phyloP scores from a whole-genome alignment of 768 basidiomycete genomes.

The Trametes maxima region DNA sequence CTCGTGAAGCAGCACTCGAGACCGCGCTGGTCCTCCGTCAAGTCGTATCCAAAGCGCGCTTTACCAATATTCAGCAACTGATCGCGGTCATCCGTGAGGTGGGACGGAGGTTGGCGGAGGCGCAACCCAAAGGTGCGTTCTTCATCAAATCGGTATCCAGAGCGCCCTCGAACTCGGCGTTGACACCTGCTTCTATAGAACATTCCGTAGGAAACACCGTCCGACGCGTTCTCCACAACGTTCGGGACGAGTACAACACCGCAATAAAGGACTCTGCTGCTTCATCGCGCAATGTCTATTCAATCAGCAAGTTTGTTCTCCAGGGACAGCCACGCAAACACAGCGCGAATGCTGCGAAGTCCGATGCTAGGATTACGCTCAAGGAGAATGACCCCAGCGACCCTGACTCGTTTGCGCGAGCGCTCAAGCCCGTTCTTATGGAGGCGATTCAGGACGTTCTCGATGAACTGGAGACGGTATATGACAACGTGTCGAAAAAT shows the following conservation, averaged over 20 bases:
- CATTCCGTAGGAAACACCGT: conserved; percentile 95
- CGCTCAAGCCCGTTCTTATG: conserved; percentile 90
- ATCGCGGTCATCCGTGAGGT: conserved; percentile 76
- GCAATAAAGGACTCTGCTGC: conserved; percentile 55
- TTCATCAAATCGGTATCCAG: not conserved
- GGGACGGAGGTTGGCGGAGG: conserved; percentile 80
- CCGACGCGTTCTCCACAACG: conserved; percentile 88
- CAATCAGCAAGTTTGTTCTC: conserved; percentile 82
- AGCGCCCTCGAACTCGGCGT: not conserved
- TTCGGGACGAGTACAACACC: conserved; percentile 92
- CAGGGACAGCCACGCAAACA: conserved; percentile 69
- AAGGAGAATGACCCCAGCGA: conserved; percentile 75
- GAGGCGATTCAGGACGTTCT: conserved; percentile 97
- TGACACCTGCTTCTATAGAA: conserved; percentile 51
- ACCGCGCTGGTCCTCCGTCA: conserved; percentile 87
- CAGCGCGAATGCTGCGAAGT: conserved; percentile 40
- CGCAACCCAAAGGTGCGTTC: conserved; percentile 87
- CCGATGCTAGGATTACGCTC: conserved; percentile 57
- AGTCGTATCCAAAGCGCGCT: conserved; percentile 84
- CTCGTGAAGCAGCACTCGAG: conserved; percentile 85
- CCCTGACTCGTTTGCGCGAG: conserved; percentile 75
- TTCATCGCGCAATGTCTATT: conserved; percentile 50
- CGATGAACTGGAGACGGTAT: conserved; percentile 94
- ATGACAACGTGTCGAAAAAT: conserved; percentile 92
- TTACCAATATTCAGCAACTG: conserved; percentile 85